A percentile compares a stretch with the other conserved stretches of the same genome.
Evolutionary conservation across 164 flowering plant species (phyloP).

Genomic region (Piper longum): DNA sequence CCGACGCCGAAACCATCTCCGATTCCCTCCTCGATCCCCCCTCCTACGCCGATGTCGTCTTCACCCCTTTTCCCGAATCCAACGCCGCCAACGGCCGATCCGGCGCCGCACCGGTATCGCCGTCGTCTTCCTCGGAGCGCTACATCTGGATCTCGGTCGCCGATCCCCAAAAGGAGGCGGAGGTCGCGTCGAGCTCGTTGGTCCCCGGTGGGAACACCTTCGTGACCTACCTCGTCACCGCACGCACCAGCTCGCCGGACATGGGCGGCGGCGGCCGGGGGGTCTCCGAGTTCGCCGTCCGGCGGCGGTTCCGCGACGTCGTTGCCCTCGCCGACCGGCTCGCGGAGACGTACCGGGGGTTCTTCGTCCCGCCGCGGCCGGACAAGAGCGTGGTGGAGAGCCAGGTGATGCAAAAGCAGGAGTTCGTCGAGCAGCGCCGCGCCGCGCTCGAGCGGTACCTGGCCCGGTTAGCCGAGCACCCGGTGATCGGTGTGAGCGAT

Average conservation of each 20-base stretch:
- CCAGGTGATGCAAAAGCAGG: conserved; percentile 97
- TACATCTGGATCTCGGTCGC: conserved; percentile 61
- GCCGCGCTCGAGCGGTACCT: conserved; percentile 86
- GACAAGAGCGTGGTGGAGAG: conserved; percentile 94
- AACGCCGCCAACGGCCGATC: conserved; percentile 14
- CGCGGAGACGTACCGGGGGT: conserved; percentile 66
- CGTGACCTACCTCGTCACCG: conserved; percentile 58
- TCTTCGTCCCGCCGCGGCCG: conserved; percentile 74
- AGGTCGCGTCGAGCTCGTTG: conserved; percentile 37
- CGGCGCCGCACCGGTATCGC: neutral
- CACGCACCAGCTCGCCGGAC: conserved; percentile 51
- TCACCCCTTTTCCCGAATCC: conserved; percentile 13
- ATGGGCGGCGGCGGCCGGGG: conserved; percentile 23
- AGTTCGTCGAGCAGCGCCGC: conserved; percentile 88
- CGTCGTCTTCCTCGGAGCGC: conserved; percentile 16
- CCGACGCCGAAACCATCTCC: neutral
- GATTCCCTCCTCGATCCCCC: conserved; percentile 22
- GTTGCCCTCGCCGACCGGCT: conserved; percentile 69
- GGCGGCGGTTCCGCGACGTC: conserved; percentile 72
- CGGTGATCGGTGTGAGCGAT: conserved; percentile 65
- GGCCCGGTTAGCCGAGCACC: conserved; percentile 63
- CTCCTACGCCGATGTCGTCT: conserved; percentile 37
- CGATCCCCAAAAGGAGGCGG: conserved; percentile 70
- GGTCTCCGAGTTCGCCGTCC: conserved; percentile 42
- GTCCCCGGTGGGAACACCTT: conserved; percentile 68